Evolutionary conservation across 179 eudicot genomes (phyloP).

Genomic region (Spergularia azorica): DNA sequence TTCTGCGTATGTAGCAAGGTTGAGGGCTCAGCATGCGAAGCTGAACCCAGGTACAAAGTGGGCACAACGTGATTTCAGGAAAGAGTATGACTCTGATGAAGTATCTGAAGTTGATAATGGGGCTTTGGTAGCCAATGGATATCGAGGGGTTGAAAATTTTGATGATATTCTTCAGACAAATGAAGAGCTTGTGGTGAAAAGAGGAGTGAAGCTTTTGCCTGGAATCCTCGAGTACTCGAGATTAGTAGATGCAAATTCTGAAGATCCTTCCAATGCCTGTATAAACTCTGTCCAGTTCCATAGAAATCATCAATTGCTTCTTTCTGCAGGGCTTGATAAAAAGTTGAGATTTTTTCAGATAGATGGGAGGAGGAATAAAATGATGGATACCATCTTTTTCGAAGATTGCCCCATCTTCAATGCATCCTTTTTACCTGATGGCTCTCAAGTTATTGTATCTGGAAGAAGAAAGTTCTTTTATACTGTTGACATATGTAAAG

Average conservation of each 20-base stretch:
- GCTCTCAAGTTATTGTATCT: conserved; percentile 71
- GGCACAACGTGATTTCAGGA: conserved; percentile 59
- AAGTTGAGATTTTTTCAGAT: conserved; percentile 80
- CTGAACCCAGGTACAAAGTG: conserved; percentile 83
- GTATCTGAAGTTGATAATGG: conserved; percentile 60
- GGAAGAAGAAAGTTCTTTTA: conserved; percentile 92
- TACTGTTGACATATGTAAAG: conserved; percentile 73
- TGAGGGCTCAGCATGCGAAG: conserved; percentile 84
- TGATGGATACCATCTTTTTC: conserved; percentile 67
- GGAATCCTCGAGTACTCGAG: conserved; percentile 70
- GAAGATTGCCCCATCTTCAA: conserved; percentile 75
- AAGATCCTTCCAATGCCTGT: conserved; percentile 56
- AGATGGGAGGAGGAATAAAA: conserved; percentile 80
- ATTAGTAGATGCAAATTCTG: conserved; percentile 70
- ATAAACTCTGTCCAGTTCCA: conserved; percentile 85
- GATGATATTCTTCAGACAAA: conserved; percentile 58
- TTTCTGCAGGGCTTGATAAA: conserved; percentile 70
- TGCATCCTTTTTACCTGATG: conserved; percentile 84
- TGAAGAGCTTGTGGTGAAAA: conserved; percentile 75
- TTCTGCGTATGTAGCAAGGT: conserved; percentile 59
- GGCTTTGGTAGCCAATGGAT: conserved; percentile 37
- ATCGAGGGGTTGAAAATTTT: conserved; percentile 31
- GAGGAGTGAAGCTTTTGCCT: conserved; percentile 61
- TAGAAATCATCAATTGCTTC: conserved; percentile 83
- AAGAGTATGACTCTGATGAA: conserved; percentile 61